These are phyloP conservation scores for Rutstroemia sp. DNA, from an alignment of 2,329 filamentous ascomycete genomes.

Conservation along the genomic window DNA sequence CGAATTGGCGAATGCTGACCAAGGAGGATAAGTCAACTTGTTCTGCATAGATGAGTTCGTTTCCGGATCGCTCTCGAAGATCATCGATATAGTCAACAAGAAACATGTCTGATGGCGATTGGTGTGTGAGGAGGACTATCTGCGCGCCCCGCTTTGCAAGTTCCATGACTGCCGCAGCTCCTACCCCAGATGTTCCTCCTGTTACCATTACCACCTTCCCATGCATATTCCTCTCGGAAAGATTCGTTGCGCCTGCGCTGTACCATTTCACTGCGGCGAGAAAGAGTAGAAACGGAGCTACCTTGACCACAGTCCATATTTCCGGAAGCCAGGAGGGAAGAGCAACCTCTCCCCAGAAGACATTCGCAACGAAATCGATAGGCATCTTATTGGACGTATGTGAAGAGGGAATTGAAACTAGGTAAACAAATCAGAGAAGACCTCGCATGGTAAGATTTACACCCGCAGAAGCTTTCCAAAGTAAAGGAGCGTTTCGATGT, in stretches of 20 bases:
- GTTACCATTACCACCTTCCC: slow-evolving; percentile 92
- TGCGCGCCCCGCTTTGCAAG: slow-evolving; percentile 82
- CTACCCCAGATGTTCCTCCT: slow-evolving; percentile 88
- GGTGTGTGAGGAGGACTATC: slow-evolving; percentile 79
- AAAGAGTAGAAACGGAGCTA: slow-evolving; percentile 44
- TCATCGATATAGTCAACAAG: slow-evolving; percentile 90
- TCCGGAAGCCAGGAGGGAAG: slow-evolving; percentile 13
- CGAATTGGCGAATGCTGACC: slow-evolving; percentile 87
- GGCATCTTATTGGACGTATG: slow-evolving; percentile 20
- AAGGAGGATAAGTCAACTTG: slow-evolving; percentile 84
- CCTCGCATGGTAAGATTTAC: not conserved
- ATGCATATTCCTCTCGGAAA: slow-evolving; percentile 77
- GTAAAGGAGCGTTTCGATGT: not conserved
- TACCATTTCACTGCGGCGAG: slow-evolving; percentile 61
- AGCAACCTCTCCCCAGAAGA: slow-evolving; percentile 19
- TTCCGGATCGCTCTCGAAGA: slow-evolving; percentile 66
- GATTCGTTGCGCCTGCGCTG: slow-evolving; percentile 67
- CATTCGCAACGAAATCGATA: slow-evolving; percentile 25
- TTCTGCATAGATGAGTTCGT: slow-evolving; percentile 89
- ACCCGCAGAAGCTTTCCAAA: not conserved
- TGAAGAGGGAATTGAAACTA: not conserved
- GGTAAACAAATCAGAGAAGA: not conserved
- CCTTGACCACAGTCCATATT: slow-evolving; percentile 43
- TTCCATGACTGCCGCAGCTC: slow-evolving; percentile 64
- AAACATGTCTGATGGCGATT: slow-evolving; percentile 76